Base-by-base conservation (phyloP, 805 yeast genomes). In the Kuraishia cidri region DNA sequence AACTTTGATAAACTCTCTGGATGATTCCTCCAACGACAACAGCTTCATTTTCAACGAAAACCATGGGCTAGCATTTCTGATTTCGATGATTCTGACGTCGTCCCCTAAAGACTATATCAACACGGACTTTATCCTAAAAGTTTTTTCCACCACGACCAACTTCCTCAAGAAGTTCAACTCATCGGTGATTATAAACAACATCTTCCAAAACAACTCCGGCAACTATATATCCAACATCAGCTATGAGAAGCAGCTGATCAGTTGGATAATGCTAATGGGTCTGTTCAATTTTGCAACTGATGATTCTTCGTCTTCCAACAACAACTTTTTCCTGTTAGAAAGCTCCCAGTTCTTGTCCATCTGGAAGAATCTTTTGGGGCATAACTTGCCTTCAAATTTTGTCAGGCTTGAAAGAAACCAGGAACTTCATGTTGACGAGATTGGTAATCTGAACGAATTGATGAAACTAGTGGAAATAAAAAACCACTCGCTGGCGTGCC, bases 261-360 rank as follows among this genome's bases (percentile, higher is more conserved):
- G 84, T 26, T 82, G 92, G 90, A 64, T 72, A 11, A 45, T 79
- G 16, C 45, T 82, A 15, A 60, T 66, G 38, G 90, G 90, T 3
- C 50, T 80, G 4, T 71, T 81, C 64, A 69, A 75, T 31, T 69
- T 72, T 44, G 56, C 52, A 3, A 42, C 54, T 3, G 51, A 52
- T 26, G 40, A 38, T 6, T 38, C 40, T 18, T 16, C 21, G 3
- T 46, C 55, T 1, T 36, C 49, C 0, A 81, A 79, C 24, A 65
- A 66, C 11, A 56, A 62, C 16, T 69, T 72, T 35, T 58, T 82
- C 24, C 58, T 64, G 32, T 60, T 73, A 35, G 79, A 78, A 40
- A 56, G 68, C 10, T 65, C 75, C 3, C 85, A 78, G 41, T 60
- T 82, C 31, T 52, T 81, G 29, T 50, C 63, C 7, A 59, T 80